phyloP scores from a whole-genome alignment of 1,284 basidiomycete genomes.

The Mycosarcoma maydis region DNA sequence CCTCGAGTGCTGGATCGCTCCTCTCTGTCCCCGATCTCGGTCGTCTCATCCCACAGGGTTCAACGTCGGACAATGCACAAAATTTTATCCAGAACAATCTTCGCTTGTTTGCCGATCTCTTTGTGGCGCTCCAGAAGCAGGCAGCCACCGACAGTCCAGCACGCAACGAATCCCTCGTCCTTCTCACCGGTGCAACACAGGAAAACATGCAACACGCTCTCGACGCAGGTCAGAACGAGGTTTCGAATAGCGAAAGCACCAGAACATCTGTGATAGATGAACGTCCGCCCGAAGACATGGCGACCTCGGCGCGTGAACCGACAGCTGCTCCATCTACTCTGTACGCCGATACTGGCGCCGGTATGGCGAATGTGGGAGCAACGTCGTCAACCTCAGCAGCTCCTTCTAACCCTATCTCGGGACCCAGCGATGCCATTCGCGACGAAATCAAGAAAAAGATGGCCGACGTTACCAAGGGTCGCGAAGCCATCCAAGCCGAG shows the following conservation, averaged over 20 bases:
- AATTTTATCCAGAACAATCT: conserved; percentile 42
- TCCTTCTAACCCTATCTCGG: conserved; percentile 5
- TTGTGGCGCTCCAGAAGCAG: conserved; percentile 48
- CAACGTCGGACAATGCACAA: conserved; percentile 32
- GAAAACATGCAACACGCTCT: not conserved
- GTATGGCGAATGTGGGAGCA: not conserved
- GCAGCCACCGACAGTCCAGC: conserved; percentile 20
- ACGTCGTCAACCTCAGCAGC: not conserved
- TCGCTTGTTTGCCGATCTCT: conserved; percentile 43
- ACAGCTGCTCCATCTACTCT: not conserved
- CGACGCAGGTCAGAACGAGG: not conserved
- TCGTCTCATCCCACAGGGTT: conserved; percentile 41
- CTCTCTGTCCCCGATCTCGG: conserved; percentile 46
- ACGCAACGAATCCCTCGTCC: conserved; percentile 4
- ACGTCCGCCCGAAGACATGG: not conserved
- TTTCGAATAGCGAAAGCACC: not conserved
- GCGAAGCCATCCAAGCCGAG: conserved; percentile 38
- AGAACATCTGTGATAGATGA: not conserved
- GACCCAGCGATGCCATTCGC: conserved; percentile 30
- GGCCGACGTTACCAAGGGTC: conserved; percentile 35
- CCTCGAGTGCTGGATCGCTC: conserved; percentile 20
- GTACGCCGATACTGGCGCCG: not conserved
- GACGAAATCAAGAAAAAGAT: conserved; percentile 41
- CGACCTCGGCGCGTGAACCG: too few species aligned
- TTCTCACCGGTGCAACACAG: not conserved